Base-by-base conservation (phyloP, 768 basidiomycete genomes). In the Kockovaella imperatae region DNA sequence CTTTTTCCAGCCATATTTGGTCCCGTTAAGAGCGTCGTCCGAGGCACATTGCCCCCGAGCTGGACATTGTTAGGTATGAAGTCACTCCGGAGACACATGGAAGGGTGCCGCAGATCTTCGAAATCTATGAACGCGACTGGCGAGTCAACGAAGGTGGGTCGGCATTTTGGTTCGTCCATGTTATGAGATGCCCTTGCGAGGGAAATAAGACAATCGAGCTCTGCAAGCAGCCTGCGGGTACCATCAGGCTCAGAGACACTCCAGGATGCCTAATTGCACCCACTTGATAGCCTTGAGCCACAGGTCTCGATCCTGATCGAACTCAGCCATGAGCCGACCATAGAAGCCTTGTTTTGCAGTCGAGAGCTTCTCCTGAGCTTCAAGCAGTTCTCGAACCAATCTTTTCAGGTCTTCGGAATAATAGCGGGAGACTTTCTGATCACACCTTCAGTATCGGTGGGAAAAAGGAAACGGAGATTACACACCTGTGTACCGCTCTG, bases 31-130 rank as follows among this genome's bases (percentile, higher is more conserved):
- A 99, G 71, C 2, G 84, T 82, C 64, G 93, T 82, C 17, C 85
- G 80, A 46, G 70, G 59, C 4, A 77, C 76, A 40, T 79, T 78
- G 3, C 32, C 32, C 14, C 95, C 95, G 38, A 99, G 75, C 61
- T 81, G 82, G 28, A 99, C 80, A 68, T 93, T 78, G 63, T 99
- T 99, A 2, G 93, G 85, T 59, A 99, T 96, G 66, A 99, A 99
- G 53, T 79, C 80, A 24, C 72, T 75, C 59, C 80, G 80, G 51
- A 86, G 64, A 69, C 80, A 81, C 56, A 91, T 72, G 8, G 86
- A 85, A 0, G 93, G 90, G 70, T 97, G 95, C 57, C 91, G 78
- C 48, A 99, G 75, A 55, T 87, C 82, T 63, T 85, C 76, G 69
- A 99, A 99, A 52, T 96, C 84, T 31, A 96, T 63, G 56, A 82